These are phyloP conservation scores for Ganoderma leucocontextum DNA, from an alignment of 1,284 basidiomycete species.

Conservation along the genomic window DNA sequence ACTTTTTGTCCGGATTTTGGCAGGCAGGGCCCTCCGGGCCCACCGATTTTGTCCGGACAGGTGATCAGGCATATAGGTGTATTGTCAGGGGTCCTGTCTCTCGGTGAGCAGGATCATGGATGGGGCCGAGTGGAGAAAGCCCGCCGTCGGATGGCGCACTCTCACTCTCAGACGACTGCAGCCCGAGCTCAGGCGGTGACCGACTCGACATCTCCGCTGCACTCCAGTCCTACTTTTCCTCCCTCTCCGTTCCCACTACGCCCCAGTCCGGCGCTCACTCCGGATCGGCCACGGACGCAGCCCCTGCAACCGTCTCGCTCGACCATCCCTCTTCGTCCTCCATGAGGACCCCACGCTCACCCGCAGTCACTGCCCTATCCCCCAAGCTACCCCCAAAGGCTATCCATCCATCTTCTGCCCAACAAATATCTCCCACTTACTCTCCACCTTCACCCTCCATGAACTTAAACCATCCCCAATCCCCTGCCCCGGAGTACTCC, in stretches of 20 bases:
- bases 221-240: constrained; percentile 19
- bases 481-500: constrained; percentile 18
- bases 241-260: neutral
- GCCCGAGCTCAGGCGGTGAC: constrained; percentile 9
- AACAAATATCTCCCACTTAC: constrained; percentile 13
- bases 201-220: constrained; percentile 11
- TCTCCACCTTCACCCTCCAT: constrained; percentile 23
- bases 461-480: constrained; percentile 23
- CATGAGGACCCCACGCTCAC: constrained; percentile 35
- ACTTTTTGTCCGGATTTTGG: too few species aligned
- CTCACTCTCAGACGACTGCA: constrained; percentile 2
- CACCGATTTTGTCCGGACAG: too few species aligned
- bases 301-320: constrained; percentile 2
- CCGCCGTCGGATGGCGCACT: neutral
- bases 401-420: constrained; percentile 15
- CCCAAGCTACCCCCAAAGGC: constrained; percentile 11
- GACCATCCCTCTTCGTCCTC: constrained; percentile 15
- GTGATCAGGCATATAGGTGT: too few species aligned
- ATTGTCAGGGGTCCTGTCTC: too few species aligned
- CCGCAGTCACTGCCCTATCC: constrained; percentile 7
- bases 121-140: neutral
- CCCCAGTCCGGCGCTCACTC: neutral
- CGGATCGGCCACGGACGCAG: neutral
- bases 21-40: too few species aligned
- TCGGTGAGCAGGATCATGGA: too few species aligned